Base-by-base conservation (phyloP, 2,329 filamentous ascomycete genomes). In the Xylariaceae sp. region DNA sequence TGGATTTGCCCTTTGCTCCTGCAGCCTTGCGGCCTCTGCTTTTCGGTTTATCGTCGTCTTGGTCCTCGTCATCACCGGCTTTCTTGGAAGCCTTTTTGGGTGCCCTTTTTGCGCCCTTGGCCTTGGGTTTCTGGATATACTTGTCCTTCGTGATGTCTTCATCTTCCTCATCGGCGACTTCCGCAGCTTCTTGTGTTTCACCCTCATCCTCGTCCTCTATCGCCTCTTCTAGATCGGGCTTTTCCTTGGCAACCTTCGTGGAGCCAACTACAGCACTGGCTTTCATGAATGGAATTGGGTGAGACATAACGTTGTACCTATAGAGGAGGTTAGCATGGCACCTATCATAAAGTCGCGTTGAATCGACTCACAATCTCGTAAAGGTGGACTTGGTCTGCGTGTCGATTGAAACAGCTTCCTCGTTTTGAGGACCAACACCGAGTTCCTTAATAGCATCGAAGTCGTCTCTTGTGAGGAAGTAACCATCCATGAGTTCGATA, bases 251-350 rank as follows among this genome's bases (percentile, higher is more conserved):
- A 47, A 80, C 77, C 68, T 86, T 88, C 77, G 90, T 91, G 3
- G 90, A 86, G 2, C 85, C 88, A 8, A 85, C 74, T 13, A 94
- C 82, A 64, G 82, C 90, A 68, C 84, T 91, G 1, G 92, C 90
- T 75, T 97, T 97, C 86, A 97, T 96, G 76, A 97, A 99, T 1
- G 94, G 92, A 55, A 99, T 77, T 0, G 93, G 93, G 67, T 99
- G 94, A 15, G 87, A 87, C 76, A 88, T 88, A 61, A 82, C 76
- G 68, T 99, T 99, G 74, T 99, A 94, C 57, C 89, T 93, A 60
- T 18, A 60, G 23, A 51, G 34, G 5, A 7, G 11, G 56, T 69
- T 66, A 68, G 66, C 47, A 15, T 18, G 4, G 11, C 47, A 30
- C 6, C 37, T 42, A 18, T 30, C 55, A 50, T 8, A 15, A 34